Evolutionary conservation across 371 early-diverging fungal species (phyloP).

Genomic region (Apophysomyces variabilis): DNA sequence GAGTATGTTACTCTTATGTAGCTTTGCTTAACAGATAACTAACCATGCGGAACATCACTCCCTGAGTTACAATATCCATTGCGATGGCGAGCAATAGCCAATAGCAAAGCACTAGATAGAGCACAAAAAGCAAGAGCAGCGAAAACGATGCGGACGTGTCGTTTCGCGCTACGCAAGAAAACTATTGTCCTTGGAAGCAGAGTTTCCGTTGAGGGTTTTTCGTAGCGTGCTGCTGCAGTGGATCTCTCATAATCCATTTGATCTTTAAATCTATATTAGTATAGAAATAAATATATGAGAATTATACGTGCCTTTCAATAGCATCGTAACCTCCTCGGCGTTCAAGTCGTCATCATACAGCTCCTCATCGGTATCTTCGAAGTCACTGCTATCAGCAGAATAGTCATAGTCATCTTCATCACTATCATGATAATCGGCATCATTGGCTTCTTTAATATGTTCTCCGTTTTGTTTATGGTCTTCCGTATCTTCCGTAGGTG

Average conservation of each 20-base stretch:
- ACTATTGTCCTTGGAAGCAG: not conserved
- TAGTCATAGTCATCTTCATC: slow-evolving; percentile 17
- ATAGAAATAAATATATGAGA: not conserved
- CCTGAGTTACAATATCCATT: slow-evolving; percentile 21
- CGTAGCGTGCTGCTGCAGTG: not conserved
- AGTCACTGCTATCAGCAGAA: not conserved
- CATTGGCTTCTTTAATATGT: too few species aligned
- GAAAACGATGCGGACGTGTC: not conserved
- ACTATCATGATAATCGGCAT: not conserved
- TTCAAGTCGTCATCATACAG: slow-evolving; percentile 11
- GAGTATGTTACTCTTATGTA: too few species aligned
- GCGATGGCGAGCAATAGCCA: slow-evolving; percentile 9
- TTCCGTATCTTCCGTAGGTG: too few species aligned
- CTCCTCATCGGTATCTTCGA: slow-evolving; percentile 14
- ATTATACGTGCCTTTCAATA: slow-evolving; percentile 10
- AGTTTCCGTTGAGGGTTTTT: not conserved
- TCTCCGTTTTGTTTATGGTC: too few species aligned
- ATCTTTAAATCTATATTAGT: not conserved
- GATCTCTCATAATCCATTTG: not conserved
- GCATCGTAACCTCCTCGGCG: slow-evolving; percentile 9
- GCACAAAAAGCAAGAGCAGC: not conserved
- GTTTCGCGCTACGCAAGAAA: not conserved
- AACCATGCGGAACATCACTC: not conserved
- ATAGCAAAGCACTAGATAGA: not conserved
- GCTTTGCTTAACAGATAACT: not conserved